Evolutionary conservation across 2,329 filamentous ascomycete species (phyloP).

Genomic region (Hirsutella minnesotensis): DNA sequence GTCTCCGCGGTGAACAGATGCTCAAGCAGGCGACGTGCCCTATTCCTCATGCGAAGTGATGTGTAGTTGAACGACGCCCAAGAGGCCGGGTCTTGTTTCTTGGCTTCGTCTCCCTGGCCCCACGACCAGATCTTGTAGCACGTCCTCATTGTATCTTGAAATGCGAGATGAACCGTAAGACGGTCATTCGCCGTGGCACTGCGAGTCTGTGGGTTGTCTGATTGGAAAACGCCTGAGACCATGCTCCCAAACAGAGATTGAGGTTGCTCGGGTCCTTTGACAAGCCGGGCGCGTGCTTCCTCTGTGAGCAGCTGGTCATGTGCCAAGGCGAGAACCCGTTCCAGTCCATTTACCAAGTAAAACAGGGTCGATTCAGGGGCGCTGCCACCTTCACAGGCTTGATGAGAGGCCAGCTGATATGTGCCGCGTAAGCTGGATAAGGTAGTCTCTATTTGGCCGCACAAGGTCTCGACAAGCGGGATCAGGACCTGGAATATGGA

Average conservation of each 20-base stretch:
- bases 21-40: constrained; percentile 77
- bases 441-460: constrained; percentile 59
- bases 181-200: constrained; percentile 85
- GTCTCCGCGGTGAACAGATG: constrained; percentile 88
- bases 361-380: constrained; percentile 62
- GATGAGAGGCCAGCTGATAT: constrained; percentile 32
- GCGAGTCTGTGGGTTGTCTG: constrained; percentile 64
- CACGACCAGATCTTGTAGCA: constrained; percentile 95
- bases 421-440: constrained; percentile 60
- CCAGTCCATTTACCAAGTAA: constrained; percentile 81
- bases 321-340: constrained; percentile 76
- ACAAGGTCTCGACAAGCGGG: constrained; percentile 82
- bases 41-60: constrained; percentile 80
- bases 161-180: constrained; percentile 86
- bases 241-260: constrained; percentile 91
- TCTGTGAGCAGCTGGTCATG: constrained; percentile 74
- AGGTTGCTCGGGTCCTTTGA: constrained; percentile 70
- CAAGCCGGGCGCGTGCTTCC: constrained; percentile 54
- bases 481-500: constrained; percentile 84
- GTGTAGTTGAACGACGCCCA: constrained; percentile 82
- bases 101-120: constrained; percentile 54
- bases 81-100: constrained; percentile 51
- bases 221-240: constrained; percentile 80
- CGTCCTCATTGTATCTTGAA: constrained; percentile 87
- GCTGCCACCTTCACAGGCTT: constrained; percentile 11